Base-by-base conservation (phyloP, 1,284 basidiomycete species). In the Hemileccinum hortonii region DNA sequence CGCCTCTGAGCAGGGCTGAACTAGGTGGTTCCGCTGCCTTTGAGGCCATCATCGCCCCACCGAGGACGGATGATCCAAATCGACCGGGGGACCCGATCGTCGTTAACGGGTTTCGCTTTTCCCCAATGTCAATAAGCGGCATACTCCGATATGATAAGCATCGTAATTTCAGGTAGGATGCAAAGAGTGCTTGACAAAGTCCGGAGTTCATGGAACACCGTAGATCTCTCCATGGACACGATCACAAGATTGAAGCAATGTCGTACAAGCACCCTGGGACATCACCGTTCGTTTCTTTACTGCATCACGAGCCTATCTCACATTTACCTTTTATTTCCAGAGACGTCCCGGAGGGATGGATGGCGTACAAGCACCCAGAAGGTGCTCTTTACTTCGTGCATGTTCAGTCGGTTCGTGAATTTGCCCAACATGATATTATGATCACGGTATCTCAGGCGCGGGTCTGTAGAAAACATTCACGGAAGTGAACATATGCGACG, bases 381-480 rank as follows among this genome's bases (percentile, higher is more conserved):
- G 67, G 67, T 14, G 67, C 50, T 36, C 61, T 59, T 6, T 69
- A 70, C 38, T 69, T 57, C 16, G 50, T 70, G 36, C 61, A 71
- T 37, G 18, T 18, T 9, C 33, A 58, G 5, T 61, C 54, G 49
- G 70, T 71, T 19, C 54, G 69, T 62, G 19, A 10, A 37, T 39
- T 18, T 19, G 26, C 40, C 32, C 12, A 14, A 35, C 21, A 12
- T 44, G 33, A 16, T 29, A 15, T 48, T 16, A 3, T 36, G 24
- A 9, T 43, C 2, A 43, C 32, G 18, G 1, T 37, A 26, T 40
- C 40, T 53, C 15, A 63, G 37, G 5, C 21, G n/a, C 24, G 5
- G 32, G 37, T 35, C 7, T 10, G 16, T 37, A 71, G 70, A 70
- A 58, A 50, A 70, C 70, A 0, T 59, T 72, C 12, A 66, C 69